Evolutionary conservation across 768 basidiomycete species (phyloP).

Genomic region (Rhodotorula sphaerocarpa): DNA sequence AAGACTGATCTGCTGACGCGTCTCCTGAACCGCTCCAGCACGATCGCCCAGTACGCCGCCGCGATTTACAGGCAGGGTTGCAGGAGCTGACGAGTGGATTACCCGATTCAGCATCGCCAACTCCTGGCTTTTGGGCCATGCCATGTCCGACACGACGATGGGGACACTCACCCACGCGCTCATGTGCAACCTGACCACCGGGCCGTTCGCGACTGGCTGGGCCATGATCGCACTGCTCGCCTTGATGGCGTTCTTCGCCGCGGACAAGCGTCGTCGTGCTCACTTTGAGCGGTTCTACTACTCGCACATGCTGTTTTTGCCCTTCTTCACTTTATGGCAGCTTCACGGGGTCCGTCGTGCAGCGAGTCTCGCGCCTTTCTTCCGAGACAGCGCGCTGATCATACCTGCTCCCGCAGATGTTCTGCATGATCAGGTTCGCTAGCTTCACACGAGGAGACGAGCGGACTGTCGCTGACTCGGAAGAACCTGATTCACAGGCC

Average conservation of each 20-base stretch:
- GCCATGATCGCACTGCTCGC: conserved; percentile 53
- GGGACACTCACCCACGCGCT: conserved; percentile 65
- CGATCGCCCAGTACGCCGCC: conserved; percentile 16
- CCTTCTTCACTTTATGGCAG: conserved; percentile 92
- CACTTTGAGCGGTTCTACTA: conserved; percentile 75
- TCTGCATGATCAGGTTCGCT: conserved; percentile 63
- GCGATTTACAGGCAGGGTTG: too few species aligned
- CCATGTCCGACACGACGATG: conserved; percentile 54
- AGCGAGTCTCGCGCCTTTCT: not conserved
- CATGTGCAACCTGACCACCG: conserved; percentile 58
- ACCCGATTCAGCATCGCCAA: conserved; percentile 54
- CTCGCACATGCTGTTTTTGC: conserved; percentile 53
- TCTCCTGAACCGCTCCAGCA: conserved; percentile 12
- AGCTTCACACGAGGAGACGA: too few species aligned
- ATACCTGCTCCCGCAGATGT: conserved; percentile 23
- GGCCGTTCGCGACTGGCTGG: conserved; percentile 48
- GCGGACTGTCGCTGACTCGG: not conserved
- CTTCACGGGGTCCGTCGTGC: conserved; percentile 13
- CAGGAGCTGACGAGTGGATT: too few species aligned
- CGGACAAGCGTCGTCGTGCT: conserved; percentile 56
- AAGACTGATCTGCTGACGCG: too few species aligned
- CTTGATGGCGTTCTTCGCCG: conserved; percentile 75
- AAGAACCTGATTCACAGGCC: too few species aligned
- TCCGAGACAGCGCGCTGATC: too few species aligned
- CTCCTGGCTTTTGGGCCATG: conserved; percentile 45